A percentile compares a stretch with the other conserved stretches of the same genome.
phyloP scores from a whole-genome alignment of 1,139 yeast genomes.

The Candida neerlandica region DNA sequence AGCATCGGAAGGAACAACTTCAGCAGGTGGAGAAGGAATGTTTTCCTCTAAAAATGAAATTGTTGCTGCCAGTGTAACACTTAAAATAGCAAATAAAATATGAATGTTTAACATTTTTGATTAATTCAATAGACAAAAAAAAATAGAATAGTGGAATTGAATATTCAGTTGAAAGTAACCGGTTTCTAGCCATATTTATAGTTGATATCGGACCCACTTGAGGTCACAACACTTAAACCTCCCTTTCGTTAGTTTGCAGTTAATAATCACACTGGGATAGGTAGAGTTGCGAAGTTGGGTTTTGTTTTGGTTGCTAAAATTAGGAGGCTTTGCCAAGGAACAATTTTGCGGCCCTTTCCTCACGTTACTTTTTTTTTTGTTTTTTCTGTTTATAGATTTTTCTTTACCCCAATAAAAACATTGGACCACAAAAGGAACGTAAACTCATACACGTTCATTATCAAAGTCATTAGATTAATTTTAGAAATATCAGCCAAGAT shows the following conservation, averaged over 20 bases:
- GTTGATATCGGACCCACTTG: background rate
- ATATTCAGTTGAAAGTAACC: background rate
- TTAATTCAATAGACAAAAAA: background rate
- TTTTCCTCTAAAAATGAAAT: background rate
- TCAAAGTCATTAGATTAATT: background rate
- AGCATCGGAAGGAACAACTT: background rate
- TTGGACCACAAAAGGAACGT: too few species aligned
- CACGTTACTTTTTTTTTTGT: too few species aligned
- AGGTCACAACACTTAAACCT: too few species aligned
- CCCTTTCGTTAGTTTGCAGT: background rate
- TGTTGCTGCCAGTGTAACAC: background rate
- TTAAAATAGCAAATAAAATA: constrained; percentile 1
- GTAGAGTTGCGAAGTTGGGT: background rate
- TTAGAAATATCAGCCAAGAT: background rate
- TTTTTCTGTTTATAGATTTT: background rate
- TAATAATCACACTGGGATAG: background rate
- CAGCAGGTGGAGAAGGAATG: background rate
- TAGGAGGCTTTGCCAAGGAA: constrained; percentile 2
- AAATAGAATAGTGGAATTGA: background rate
- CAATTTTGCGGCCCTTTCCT: background rate
- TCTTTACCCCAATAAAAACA: background rate
- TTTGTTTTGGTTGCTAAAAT: constrained; percentile 3
- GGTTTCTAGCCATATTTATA: background rate
- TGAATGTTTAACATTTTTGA: background rate
- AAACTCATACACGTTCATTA: too few species aligned